Conservation (phyloP, 2,329 filamentous ascomycete genomes). For the Alternaria rosae region DNA sequence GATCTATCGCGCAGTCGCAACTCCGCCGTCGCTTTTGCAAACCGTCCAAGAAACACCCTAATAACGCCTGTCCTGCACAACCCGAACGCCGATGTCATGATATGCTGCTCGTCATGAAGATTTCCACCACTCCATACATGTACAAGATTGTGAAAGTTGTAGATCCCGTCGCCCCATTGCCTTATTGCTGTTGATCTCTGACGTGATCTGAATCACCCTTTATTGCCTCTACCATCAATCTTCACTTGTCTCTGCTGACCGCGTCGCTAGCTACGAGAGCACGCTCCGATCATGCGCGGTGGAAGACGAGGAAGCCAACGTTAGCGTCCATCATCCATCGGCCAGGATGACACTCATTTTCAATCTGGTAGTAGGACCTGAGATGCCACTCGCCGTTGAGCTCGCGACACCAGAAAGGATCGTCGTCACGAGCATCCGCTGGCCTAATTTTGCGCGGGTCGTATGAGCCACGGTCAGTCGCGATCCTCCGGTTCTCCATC, state of each 20-base stretch:
- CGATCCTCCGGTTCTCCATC: constrained; percentile 39
- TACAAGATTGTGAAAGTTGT: not conserved
- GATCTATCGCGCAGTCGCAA: not conserved
- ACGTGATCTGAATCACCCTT: not conserved
- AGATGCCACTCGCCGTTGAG: constrained; percentile 47
- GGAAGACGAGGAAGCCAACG: constrained; percentile 44
- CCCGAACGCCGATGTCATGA: not conserved
- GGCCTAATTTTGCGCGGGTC: constrained; percentile 41
- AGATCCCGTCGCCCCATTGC: not conserved
- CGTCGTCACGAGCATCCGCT: constrained; percentile 41
- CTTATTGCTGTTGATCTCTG: not conserved
- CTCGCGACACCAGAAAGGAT: constrained; percentile 50
- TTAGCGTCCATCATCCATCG: constrained; percentile 47
- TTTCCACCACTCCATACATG: not conserved
- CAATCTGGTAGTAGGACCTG: constrained; percentile 47
- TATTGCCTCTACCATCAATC: not conserved
- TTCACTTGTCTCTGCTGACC: not conserved
- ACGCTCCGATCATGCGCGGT: constrained; percentile 28
- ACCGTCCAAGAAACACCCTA: not conserved
- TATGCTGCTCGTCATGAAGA: not conserved
- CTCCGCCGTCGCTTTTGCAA: not conserved
- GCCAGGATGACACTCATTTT: constrained; percentile 49
- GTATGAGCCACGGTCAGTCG: constrained; percentile 44
- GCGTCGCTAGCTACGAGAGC: not conserved
- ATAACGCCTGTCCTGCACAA: not conserved